Percentiles rank a stretch among this genome's conserved stretches.
phyloP scores from a whole-genome alignment of 2,329 filamentous ascomycete species.

The Diaporthe batatas region DNA sequence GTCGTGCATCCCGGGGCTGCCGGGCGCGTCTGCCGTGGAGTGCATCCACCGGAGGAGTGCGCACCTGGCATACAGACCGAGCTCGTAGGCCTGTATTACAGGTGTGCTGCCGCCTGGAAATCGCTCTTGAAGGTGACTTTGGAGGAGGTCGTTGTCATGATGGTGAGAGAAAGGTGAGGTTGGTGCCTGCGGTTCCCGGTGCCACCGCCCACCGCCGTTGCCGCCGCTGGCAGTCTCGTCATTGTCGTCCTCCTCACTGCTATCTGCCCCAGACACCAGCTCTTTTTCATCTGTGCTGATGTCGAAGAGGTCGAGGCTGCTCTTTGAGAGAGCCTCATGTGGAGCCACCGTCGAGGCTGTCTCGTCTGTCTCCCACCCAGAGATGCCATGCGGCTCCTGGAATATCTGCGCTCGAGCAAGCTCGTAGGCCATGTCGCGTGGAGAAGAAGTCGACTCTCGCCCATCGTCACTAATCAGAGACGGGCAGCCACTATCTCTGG shows the following conservation, averaged over 20 bases:
- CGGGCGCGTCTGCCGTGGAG: not conserved
- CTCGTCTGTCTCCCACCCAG: not conserved
- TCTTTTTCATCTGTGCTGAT: not conserved
- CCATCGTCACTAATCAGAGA: constrained; percentile 9
- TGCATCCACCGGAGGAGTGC: constrained; percentile 5
- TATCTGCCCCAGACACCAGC: not conserved
- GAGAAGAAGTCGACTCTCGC: not conserved
- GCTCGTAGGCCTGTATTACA: not conserved
- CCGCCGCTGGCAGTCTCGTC: not conserved
- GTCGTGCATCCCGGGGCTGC: not conserved
- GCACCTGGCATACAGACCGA: not conserved
- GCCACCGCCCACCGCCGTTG: not conserved
- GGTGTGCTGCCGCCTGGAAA: rapidly evolving
- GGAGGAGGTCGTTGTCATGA: not conserved
- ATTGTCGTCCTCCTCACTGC: not conserved
- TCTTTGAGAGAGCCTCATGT: not conserved
- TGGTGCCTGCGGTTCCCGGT: too few species aligned
- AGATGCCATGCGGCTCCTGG: too few species aligned
- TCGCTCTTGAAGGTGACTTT: not conserved
- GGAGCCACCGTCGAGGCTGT: not conserved
- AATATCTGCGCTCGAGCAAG: not conserved
- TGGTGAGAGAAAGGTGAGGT: too few species aligned
- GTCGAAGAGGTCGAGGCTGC: not conserved
- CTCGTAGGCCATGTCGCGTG: not conserved
- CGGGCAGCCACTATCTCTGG: constrained; percentile 7